Conservation (phyloP, 495 filamentous ascomycete genomes). For the Astrothelium macrocarpum region DNA sequence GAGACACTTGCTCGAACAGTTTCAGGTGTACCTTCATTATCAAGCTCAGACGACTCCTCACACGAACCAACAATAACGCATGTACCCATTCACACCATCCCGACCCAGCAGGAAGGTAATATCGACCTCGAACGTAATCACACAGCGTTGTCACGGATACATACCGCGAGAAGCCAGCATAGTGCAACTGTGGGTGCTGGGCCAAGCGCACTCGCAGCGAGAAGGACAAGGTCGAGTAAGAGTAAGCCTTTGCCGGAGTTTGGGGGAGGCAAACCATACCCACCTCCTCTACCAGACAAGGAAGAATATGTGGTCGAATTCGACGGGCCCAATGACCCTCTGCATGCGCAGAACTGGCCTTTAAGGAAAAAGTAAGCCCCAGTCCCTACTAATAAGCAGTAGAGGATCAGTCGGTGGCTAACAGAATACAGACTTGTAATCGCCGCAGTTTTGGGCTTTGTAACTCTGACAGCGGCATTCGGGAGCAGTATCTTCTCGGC, state of each 20-base stretch:
- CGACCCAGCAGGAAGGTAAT: slow-evolving; percentile 46
- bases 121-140: slow-evolving; percentile 53
- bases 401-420: neutral
- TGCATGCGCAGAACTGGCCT: slow-evolving; percentile 79
- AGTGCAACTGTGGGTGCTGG: slow-evolving; percentile 57
- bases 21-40: slow-evolving; percentile 34
- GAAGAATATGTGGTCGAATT: slow-evolving; percentile 89
- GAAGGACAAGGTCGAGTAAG: slow-evolving; percentile 42
- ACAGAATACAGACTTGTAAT: slow-evolving; percentile 43
- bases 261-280: slow-evolving; percentile 71
- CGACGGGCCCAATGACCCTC: slow-evolving; percentile 64
- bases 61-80: slow-evolving; percentile 26
- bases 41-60: slow-evolving; percentile 26
- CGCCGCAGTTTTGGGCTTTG: slow-evolving; percentile 65
- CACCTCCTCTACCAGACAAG: slow-evolving; percentile 56
- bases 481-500: slow-evolving; percentile 59
- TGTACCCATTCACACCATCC: slow-evolving; percentile 22
- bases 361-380: slow-evolving; percentile 58
- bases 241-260: slow-evolving; percentile 49
- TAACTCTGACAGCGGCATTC: slow-evolving; percentile 67
- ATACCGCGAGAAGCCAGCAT: slow-evolving; percentile 66
- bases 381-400: neutral
- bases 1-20: slow-evolving; percentile 17
- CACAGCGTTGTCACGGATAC: slow-evolving; percentile 67
- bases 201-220: slow-evolving; percentile 32